phyloP scores from a whole-genome alignment of 805 yeast genomes.

The Zygoascus ofunaensis region DNA sequence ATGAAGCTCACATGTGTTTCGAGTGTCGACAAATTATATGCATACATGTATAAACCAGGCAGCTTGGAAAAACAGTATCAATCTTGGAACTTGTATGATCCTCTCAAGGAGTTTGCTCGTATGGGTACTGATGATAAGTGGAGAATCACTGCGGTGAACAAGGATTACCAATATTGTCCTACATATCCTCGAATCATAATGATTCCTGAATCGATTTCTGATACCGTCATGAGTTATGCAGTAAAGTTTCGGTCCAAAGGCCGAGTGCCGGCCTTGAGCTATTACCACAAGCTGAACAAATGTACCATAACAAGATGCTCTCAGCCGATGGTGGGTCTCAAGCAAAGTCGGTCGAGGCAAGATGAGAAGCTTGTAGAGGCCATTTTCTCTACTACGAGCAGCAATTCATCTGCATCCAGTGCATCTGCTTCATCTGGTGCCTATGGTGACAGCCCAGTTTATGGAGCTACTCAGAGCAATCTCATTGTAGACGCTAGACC shows the following conservation, averaged over 20 bases:
- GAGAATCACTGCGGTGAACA: slow-evolving; percentile 63
- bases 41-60: slow-evolving; percentile 73
- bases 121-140: slow-evolving; percentile 57
- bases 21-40: slow-evolving; percentile 55
- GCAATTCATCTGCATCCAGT: slow-evolving; percentile 19
- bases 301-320: slow-evolving; percentile 82
- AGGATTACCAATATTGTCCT: slow-evolving; percentile 51
- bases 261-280: slow-evolving; percentile 74
- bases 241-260: slow-evolving; percentile 77
- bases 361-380: slow-evolving; percentile 78
- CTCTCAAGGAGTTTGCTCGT: slow-evolving; percentile 56
- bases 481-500: slow-evolving; percentile 89
- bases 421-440: not conserved
- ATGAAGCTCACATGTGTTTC: slow-evolving; percentile 53
- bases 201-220: slow-evolving; percentile 73
- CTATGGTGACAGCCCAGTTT: too few relatives aligned
- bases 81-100: slow-evolving; percentile 68
- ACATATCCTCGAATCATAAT: slow-evolving; percentile 65
- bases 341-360: slow-evolving; percentile 79
- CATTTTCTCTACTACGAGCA: slow-evolving; percentile 53
- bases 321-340: slow-evolving; percentile 87
- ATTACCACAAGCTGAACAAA: slow-evolving; percentile 50
- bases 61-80: slow-evolving; percentile 50
- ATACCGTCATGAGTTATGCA: slow-evolving; percentile 74
- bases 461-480: slow-evolving; percentile 38